Percentiles rank a stretch among this genome's conserved stretches.
These are phyloP conservation scores for Powellomyces hirtus DNA, from an alignment of 192 early-diverging fungal genomes.

Conservation along the genomic window DNA sequence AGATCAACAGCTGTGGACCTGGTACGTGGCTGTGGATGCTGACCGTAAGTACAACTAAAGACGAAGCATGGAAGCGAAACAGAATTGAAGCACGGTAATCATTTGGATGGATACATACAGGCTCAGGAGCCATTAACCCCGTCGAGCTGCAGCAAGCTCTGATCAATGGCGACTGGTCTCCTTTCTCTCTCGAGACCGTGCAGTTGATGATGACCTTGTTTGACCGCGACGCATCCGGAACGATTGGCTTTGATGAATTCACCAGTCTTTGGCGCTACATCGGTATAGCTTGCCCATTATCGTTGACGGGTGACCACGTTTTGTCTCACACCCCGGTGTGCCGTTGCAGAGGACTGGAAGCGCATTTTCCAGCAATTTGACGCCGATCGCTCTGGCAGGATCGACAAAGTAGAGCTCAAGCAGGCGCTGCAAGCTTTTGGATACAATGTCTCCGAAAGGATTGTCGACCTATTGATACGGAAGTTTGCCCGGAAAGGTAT, in stretches of 20 bases:
- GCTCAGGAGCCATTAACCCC: neutral
- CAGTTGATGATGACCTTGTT: constrained; percentile 30
- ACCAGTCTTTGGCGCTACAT: constrained; percentile 20
- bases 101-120: neutral
- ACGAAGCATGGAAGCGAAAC: neutral
- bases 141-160: constrained; percentile 24
- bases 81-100: neutral
- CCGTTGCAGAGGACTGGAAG: constrained; percentile 25
- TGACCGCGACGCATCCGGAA: constrained; percentile 18
- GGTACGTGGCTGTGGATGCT: constrained; percentile 19
- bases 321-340: neutral
- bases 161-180: constrained; percentile 31
- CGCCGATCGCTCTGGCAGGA: constrained; percentile 12
- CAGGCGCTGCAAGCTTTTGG: constrained; percentile 22
- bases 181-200: constrained; percentile 28
- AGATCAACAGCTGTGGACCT: constrained; percentile 16
- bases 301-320: neutral
- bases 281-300: neutral
- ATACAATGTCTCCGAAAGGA: constrained; percentile 7
- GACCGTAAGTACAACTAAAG: constrained; percentile 2
- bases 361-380: constrained; percentile 30
- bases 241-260: constrained; percentile 24
- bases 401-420: constrained; percentile 20
- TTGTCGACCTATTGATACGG: constrained; percentile 12
- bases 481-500: constrained; percentile 25